These are phyloP conservation scores for Saraca asoca DNA, from an alignment of 331 rosid genomes.

Conservation along the genomic window DNA sequence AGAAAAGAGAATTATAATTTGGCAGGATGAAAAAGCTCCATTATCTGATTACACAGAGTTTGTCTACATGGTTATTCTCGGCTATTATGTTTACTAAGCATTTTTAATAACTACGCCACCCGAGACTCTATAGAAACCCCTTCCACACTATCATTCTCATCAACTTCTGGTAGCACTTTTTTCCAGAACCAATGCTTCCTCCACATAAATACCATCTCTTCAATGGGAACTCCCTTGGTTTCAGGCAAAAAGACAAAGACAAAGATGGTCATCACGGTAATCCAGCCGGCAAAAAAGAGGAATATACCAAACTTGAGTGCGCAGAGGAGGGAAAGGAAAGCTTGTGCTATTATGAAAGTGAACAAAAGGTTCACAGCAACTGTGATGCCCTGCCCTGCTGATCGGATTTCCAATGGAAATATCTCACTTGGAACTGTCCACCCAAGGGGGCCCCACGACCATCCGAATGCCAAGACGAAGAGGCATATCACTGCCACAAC, in stretches of 20 bases:
- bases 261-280: slow-evolving; percentile 69
- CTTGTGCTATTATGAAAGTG: slow-evolving; percentile 74
- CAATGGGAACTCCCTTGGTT: slow-evolving; percentile 72
- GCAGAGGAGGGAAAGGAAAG: slow-evolving; percentile 73
- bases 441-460: slow-evolving; percentile 95
- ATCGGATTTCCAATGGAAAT: slow-evolving; percentile 73
- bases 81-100: background rate
- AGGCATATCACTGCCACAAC: slow-evolving; percentile 66
- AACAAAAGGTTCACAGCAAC: slow-evolving; percentile 85
- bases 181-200: slow-evolving; percentile 77
- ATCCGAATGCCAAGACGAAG: slow-evolving; percentile 79
- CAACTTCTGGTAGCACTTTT: slow-evolving; percentile 40
- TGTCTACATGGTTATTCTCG: background rate
- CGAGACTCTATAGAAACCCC: background rate
- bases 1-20: background rate
- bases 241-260: slow-evolving; percentile 65
- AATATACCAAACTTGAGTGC: slow-evolving; percentile 68
- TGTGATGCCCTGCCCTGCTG: slow-evolving; percentile 86
- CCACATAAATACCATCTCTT: slow-evolving; percentile 66
- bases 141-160: background rate
- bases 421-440: slow-evolving; percentile 95
- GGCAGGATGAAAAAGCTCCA: background rate
- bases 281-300: slow-evolving; percentile 90
- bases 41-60: no score
- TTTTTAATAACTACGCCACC: background rate